phyloP scores from a whole-genome alignment of 805 yeast species.

The Schizosaccharomyces cryophilus region DNA sequence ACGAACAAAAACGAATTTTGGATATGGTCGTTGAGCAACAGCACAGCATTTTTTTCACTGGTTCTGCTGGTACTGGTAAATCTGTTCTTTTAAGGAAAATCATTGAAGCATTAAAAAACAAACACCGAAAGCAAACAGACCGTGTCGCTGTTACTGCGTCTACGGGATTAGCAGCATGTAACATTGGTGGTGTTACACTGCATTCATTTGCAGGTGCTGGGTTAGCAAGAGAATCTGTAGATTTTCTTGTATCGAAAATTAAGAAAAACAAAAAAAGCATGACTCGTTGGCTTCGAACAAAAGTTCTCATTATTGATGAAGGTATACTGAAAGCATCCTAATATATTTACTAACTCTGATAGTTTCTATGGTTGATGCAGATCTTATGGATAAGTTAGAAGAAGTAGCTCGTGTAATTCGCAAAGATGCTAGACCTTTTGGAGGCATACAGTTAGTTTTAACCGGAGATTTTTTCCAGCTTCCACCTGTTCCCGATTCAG shows the following conservation, averaged over 20 bases:
- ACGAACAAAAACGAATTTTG: slow-evolving; percentile 33
- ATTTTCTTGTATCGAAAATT: slow-evolving; percentile 24
- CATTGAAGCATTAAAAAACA: slow-evolving; percentile 25
- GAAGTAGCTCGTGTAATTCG: slow-evolving; percentile 35
- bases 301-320: slow-evolving; percentile 70
- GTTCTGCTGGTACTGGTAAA: slow-evolving; percentile 92
- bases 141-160: slow-evolving; percentile 78
- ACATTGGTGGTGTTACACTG: slow-evolving; percentile 73
- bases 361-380: slow-evolving; percentile 77
- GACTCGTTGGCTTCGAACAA: slow-evolving; percentile 39
- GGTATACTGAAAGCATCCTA: not conserved
- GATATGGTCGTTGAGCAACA: slow-evolving; percentile 35
- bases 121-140: slow-evolving; percentile 20
- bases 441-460: slow-evolving; percentile 72
- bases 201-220: slow-evolving; percentile 78
- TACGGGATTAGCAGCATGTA: slow-evolving; percentile 87
- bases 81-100: slow-evolving; percentile 59
- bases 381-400: slow-evolving; percentile 50
- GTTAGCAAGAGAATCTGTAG: slow-evolving; percentile 31
- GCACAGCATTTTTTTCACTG: slow-evolving; percentile 64
- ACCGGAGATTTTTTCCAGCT: slow-evolving; percentile 94
- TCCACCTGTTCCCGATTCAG: slow-evolving; percentile 51
- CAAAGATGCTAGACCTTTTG: slow-evolving; percentile 44
- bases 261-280: slow-evolving; percentile 20
- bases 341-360: not conserved